A percentile compares a stretch with the other conserved stretches of the same genome.
phyloP scores from a whole-genome alignment of 2,329 filamentous ascomycete species.

The Zasmidium citrigriseum region DNA sequence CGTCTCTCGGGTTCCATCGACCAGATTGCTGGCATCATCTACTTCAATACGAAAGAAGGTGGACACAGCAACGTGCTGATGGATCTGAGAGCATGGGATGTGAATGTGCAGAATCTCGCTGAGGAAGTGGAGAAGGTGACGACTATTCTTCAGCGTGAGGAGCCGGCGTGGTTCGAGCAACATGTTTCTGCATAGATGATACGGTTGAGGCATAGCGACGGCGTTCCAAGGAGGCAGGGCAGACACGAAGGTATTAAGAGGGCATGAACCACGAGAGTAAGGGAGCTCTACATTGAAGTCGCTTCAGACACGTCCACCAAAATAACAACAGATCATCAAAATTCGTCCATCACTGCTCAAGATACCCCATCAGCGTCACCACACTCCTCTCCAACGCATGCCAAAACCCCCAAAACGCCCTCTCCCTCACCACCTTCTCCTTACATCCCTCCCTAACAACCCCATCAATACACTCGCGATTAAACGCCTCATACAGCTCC shows the following conservation, averaged over 20 bases:
- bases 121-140: conserved; percentile 89
- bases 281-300: background rate
- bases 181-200: conserved; percentile 35
- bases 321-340: too few species aligned
- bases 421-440: background rate
- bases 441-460: background rate
- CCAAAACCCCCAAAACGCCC: background rate
- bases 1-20: conserved; percentile 86
- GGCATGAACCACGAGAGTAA: background rate
- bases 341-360: background rate
- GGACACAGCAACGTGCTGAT: conserved; percentile 47
- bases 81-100: conserved; percentile 84
- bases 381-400: background rate
- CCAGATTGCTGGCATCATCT: conserved; percentile 85
- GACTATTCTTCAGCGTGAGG: conserved; percentile 75
- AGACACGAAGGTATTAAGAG: background rate
- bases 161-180: conserved; percentile 60
- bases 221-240: background rate
- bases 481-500: background rate
- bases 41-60: conserved; percentile 77
- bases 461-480: background rate
- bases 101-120: conserved; percentile 79
- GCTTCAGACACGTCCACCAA: background rate
- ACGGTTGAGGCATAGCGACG: background rate
- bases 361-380: background rate